A percentile compares a stretch with the other conserved stretches of the same genome.
Conservation (phyloP, 352 stramenopile species). For the Chrysophaeum taylorii region DNA sequence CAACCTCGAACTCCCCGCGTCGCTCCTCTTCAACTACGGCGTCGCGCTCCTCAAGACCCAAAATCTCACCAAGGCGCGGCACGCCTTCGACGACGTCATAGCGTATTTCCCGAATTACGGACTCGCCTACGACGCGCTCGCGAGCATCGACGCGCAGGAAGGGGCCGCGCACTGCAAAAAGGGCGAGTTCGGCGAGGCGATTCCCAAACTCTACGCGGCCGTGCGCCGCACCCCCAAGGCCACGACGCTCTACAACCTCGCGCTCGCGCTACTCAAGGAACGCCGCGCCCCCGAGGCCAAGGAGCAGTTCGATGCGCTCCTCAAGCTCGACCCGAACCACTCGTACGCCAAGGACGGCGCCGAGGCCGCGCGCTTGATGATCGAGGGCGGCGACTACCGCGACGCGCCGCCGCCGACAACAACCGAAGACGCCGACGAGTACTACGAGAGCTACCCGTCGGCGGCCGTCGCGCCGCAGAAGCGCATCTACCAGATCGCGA, state of each 20-base stretch:
- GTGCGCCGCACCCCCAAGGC: neutral
- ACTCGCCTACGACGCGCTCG: neutral
- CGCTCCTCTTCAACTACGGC: neutral
- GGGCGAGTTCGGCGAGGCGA: neutral
- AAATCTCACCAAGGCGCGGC: neutral
- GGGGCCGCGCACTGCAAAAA: neutral
- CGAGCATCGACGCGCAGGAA: neutral
- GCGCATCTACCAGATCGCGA: neutral
- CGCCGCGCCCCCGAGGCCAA: neutral
- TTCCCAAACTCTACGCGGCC: neutral
- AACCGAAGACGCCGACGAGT: neutral
- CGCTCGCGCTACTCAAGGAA: neutral
- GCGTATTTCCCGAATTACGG: neutral
- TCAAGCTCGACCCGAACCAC: neutral
- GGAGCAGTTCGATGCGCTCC: neutral
- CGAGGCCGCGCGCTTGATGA: neutral
- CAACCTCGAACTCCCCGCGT: neutral
- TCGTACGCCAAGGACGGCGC: neutral
- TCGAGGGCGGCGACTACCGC: neutral
- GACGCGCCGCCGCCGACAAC: neutral
- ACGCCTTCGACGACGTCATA: neutral
- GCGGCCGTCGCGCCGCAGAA: neutral
- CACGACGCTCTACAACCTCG: slow-evolving; percentile 2
- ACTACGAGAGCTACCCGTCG: neutral
- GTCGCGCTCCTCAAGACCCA: neutral